Evolutionary conservation across 768 basidiomycete genomes (phyloP).

Genomic region (Candolleomyces eurysporus): DNA sequence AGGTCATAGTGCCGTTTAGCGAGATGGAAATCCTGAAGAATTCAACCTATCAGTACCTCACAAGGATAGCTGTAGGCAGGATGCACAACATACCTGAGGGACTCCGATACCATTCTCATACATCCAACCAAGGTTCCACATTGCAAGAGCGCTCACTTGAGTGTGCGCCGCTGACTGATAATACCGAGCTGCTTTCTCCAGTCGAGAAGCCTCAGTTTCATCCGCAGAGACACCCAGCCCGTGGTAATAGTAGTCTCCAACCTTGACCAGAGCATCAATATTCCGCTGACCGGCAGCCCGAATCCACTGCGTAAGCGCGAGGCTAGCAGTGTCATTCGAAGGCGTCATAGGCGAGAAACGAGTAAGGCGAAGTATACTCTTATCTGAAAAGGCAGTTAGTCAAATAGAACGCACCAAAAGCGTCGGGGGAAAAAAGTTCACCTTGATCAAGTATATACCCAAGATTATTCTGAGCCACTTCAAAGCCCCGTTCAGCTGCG

Average conservation of each 20-base stretch:
- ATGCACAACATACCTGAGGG: conserved; percentile 55
- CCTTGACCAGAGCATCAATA: conserved; percentile 96
- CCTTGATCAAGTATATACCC: conserved; percentile 93
- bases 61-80: neutral
- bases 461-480: conserved; percentile 93
- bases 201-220: conserved; percentile 53
- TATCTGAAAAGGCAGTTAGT: conserved; percentile 42
- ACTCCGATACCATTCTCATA: conserved; percentile 96
- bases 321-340: conserved; percentile 77
- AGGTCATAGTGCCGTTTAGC: conserved; percentile 95
- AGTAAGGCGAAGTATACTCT: conserved; percentile 64
- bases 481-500: conserved; percentile 88
- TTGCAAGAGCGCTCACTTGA: conserved; percentile 87
- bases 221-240: conserved; percentile 79
- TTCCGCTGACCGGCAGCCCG: conserved; percentile 92
- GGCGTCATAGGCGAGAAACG: conserved; percentile 68
- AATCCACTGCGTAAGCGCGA: conserved; percentile 92
- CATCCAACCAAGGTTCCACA: conserved; percentile 99
- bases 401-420: neutral
- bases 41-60: neutral
- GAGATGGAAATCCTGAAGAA: conserved; percentile 82
- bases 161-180: conserved; percentile 95
- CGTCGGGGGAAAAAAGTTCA: conserved; percentile 24
- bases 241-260: conserved; percentile 96
- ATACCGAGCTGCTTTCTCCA: conserved; percentile 90